Conservation (phyloP, 495 filamentous ascomycete species). For the Aspergillus olivimuriae region DNA sequence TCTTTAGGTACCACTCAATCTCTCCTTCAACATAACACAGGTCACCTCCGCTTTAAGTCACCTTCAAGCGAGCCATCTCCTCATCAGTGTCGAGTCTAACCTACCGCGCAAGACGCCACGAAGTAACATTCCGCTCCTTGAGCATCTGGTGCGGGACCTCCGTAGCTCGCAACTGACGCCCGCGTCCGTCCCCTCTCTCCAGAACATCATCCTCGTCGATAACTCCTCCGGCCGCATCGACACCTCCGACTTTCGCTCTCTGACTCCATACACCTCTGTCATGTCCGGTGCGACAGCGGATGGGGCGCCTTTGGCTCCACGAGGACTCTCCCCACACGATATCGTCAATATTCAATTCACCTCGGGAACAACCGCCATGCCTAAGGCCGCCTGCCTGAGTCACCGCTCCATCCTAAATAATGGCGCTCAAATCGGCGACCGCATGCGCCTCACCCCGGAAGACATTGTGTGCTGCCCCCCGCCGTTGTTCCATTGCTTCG, state of each 20-base stretch:
- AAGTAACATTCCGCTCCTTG: constrained; percentile 66
- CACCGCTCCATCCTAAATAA: constrained; percentile 89
- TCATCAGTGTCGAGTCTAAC: constrained; percentile 83
- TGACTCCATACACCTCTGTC: constrained; percentile 47
- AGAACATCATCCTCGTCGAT: constrained; percentile 68
- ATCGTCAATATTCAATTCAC: constrained; percentile 96
- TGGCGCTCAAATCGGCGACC: constrained; percentile 69
- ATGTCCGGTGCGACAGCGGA: constrained; percentile 45
- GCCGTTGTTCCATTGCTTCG: constrained; percentile 91
- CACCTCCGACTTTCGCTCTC: constrained; percentile 31
- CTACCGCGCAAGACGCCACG: constrained; percentile 72
- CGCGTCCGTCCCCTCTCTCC: constrained; percentile 60
- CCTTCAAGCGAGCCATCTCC: constrained; percentile 65
- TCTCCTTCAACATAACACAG: constrained; percentile 77
- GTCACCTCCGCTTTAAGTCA: constrained; percentile 72
- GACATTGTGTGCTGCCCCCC: constrained; percentile 83
- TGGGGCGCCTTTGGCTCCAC: constrained; percentile 30
- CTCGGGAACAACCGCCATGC: constrained; percentile 80
- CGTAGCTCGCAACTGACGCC: constrained; percentile 49
- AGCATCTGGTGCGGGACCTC: constrained; percentile 58
- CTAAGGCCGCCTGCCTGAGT: constrained; percentile 86
- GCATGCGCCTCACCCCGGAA: constrained; percentile 67
- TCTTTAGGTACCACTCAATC: constrained; percentile 76
- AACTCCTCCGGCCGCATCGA: constrained; percentile 64
- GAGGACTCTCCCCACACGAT: constrained; percentile 56